Evolutionary conservation across 805 yeast species (phyloP).

Genomic region (Barnettozyma vustinii): DNA sequence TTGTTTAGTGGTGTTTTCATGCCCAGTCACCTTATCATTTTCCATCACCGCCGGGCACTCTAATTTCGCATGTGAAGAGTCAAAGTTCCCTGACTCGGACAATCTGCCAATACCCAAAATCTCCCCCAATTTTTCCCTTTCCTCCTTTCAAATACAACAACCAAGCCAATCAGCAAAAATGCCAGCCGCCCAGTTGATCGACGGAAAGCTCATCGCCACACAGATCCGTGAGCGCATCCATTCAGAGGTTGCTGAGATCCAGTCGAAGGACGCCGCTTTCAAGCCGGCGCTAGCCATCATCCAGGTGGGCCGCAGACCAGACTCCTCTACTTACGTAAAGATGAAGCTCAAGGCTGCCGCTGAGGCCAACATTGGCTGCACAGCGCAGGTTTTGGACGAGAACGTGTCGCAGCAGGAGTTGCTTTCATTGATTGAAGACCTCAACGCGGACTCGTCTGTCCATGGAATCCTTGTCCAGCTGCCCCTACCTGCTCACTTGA

Average conservation of each 20-base stretch:
- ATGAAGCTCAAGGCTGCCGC: slow-evolving; percentile 77
- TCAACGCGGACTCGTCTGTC: slow-evolving; percentile 54
- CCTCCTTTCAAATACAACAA: neutral
- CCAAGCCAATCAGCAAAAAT: neutral
- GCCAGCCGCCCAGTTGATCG: slow-evolving; percentile 31
- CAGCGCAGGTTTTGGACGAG: slow-evolving; percentile 54
- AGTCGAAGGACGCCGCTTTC: slow-evolving; percentile 42
- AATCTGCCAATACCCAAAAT: neutral
- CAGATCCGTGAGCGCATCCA: slow-evolving; percentile 46
- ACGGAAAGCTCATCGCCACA: slow-evolving; percentile 54
- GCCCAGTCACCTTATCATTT: too few relatives aligned
- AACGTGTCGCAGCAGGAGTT: slow-evolving; percentile 50
- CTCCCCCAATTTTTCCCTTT: neutral
- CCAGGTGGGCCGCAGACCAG: slow-evolving; percentile 75
- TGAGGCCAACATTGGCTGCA: slow-evolving; percentile 62
- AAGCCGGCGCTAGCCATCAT: slow-evolving; percentile 75
- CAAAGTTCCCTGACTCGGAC: neutral
- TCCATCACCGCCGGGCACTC: neutral
- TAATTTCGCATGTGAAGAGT: neutral
- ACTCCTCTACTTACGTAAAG: slow-evolving; percentile 74
- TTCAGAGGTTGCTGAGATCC: slow-evolving; percentile 41
- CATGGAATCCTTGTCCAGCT: slow-evolving; percentile 75
- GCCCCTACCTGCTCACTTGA: slow-evolving; percentile 67
- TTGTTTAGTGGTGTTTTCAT: too few relatives aligned
- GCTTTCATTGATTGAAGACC: slow-evolving; percentile 44